phyloP scores from a whole-genome alignment of 2,329 filamentous ascomycete genomes.

The Monosporascus sp. region DNA sequence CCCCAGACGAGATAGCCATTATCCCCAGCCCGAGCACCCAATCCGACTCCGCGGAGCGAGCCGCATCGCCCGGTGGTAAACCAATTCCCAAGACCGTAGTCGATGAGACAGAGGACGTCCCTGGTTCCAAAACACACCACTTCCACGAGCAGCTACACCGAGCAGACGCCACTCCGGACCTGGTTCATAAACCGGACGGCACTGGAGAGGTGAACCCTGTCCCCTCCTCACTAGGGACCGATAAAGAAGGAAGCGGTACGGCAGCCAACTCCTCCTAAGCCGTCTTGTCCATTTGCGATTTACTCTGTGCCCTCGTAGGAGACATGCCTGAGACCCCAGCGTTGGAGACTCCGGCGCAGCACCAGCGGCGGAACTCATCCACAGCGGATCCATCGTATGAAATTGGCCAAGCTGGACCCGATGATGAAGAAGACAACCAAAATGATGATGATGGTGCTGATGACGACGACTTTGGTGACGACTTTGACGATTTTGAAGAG shows the following conservation, averaged over 20 bases:
- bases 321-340: slow-evolving; percentile 20
- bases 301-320: slow-evolving; percentile 31
- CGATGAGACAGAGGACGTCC: slow-evolving; percentile 43
- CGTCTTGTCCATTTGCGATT: slow-evolving; percentile 27
- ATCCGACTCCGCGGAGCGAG: slow-evolving; percentile 17
- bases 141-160: slow-evolving; percentile 40
- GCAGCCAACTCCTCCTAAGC: slow-evolving; percentile 30
- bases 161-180: slow-evolving; percentile 49
- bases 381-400: slow-evolving; percentile 16
- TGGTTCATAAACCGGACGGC: slow-evolving; percentile 38
- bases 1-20: slow-evolving; percentile 55
- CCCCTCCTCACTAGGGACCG: slow-evolving; percentile 21
- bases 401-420: slow-evolving; percentile 7
- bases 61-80: slow-evolving; percentile 29
- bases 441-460: slow-evolving; percentile 21
- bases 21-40: slow-evolving; percentile 28
- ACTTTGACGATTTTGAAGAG: slow-evolving; percentile 59
- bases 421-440: slow-evolving; percentile 22
- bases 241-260: slow-evolving; percentile 29
- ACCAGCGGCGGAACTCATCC: slow-evolving; percentile 24
- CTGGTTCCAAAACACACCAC: slow-evolving; percentile 37
- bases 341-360: slow-evolving; percentile 19
- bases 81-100: slow-evolving; percentile 48
- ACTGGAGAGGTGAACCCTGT: slow-evolving; percentile 24
- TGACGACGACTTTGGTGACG: slow-evolving; percentile 51